These are phyloP conservation scores for Colletotrichum eremochloae DNA, from an alignment of 2,329 filamentous ascomycete species.

Conservation along the genomic window DNA sequence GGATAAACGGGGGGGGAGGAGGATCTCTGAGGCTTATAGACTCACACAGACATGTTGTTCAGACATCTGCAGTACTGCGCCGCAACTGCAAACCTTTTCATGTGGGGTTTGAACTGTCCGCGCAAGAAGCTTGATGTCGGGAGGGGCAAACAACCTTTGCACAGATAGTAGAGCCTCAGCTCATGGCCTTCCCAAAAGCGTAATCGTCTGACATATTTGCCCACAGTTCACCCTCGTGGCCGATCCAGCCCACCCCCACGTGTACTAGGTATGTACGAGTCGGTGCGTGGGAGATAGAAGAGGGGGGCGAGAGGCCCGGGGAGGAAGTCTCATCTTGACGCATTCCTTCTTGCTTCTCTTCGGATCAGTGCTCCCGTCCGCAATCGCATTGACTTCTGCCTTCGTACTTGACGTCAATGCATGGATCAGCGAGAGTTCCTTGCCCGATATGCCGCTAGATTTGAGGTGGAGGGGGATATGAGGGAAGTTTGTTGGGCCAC, in stretches of 20 bases:
- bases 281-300: background rate
- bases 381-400: conserved; percentile 35
- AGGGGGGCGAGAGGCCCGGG: conserved; percentile 6
- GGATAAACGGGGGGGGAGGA: background rate
- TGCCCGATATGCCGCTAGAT: conserved; percentile 5
- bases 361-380: conserved; percentile 26
- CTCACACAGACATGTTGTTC: conserved; percentile 32
- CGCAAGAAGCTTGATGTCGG: background rate
- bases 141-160: conserved; percentile 41
- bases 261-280: background rate
- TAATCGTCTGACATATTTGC: conserved; percentile 35
- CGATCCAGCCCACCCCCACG: background rate
- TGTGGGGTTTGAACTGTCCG: background rate
- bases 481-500: conserved; percentile 21
- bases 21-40: conserved; percentile 36
- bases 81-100: background rate
- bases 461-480: conserved; percentile 7
- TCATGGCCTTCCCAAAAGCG: conserved; percentile 41
- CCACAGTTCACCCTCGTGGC: conserved; percentile 37
- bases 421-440: conserved; percentile 34
- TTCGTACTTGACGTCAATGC: conserved; percentile 36
- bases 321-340: conserved; percentile 5
- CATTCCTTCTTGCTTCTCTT: background rate
- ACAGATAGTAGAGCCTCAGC: conserved; percentile 37
- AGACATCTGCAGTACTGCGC: background rate